phyloP scores from a whole-genome alignment of 2,329 filamentous ascomycete genomes.

The Xylariaceae sp. region DNA sequence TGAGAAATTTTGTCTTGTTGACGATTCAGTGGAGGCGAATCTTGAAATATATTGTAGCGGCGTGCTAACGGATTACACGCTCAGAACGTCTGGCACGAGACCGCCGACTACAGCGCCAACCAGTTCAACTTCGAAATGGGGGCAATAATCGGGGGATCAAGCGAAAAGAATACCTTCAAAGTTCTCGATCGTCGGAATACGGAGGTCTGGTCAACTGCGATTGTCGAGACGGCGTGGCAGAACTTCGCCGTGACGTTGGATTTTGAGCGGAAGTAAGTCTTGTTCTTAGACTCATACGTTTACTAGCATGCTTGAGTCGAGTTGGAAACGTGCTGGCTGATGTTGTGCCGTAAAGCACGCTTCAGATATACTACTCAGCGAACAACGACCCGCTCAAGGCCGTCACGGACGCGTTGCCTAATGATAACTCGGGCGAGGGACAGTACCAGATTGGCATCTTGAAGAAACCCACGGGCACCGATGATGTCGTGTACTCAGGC shows the following conservation, averaged over 20 bases:
- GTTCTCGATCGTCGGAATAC: conserved; percentile 38
- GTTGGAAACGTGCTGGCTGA: no score
- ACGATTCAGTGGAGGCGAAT: no score
- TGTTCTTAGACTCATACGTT: no score
- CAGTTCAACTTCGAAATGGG: conserved; percentile 36
- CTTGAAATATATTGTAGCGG: no score
- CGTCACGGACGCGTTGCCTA: conserved; percentile 43
- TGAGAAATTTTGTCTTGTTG: conserved; percentile 7
- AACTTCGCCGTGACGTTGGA: conserved; percentile 58
- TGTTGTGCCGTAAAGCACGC: conserved; percentile 39
- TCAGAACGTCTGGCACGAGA: conserved; percentile 35
- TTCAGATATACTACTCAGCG: conserved; percentile 54
- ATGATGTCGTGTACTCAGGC: conserved; percentile 47
- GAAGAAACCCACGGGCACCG: conserved; percentile 53
- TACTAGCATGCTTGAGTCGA: no score
- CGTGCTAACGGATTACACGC: neutral
- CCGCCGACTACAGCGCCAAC: conserved; percentile 30
- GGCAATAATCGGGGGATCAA: conserved; percentile 35
- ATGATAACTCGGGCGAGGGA: conserved; percentile 52
- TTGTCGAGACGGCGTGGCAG: conserved; percentile 50
- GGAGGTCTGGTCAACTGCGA: conserved; percentile 39
- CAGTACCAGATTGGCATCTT: conserved; percentile 55
- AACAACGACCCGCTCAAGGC: conserved; percentile 43
- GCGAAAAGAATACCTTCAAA: conserved; percentile 40
- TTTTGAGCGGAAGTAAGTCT: conserved; percentile 49